These are phyloP conservation scores for Stachybotrys chlorohalonatus DNA, from an alignment of 2,329 filamentous ascomycete genomes.

Conservation along the genomic window DNA sequence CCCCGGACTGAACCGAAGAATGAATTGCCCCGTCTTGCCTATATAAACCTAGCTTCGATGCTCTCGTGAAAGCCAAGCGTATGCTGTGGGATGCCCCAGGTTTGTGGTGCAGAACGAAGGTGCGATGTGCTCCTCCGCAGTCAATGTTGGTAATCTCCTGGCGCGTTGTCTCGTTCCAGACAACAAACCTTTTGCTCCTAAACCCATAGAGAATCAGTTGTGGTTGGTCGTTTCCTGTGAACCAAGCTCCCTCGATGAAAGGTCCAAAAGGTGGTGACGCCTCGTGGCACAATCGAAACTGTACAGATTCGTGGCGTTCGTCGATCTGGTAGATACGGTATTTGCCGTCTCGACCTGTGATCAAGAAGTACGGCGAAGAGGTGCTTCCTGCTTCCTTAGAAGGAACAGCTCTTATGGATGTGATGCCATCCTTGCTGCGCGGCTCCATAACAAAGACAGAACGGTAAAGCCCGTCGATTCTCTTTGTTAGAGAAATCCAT, in stretches of 20 bases:
- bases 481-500: conserved; percentile 27
- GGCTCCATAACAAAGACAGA: conserved; percentile 25
- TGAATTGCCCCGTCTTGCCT: conserved; percentile 27
- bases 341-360: conserved; percentile 68
- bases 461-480: conserved; percentile 15
- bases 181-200: conserved; percentile 65
- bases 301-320: conserved; percentile 6
- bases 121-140: conserved; percentile 78
- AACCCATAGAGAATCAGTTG: conserved; percentile 74
- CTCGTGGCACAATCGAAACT: conserved; percentile 52
- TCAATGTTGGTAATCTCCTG: conserved; percentile 63
- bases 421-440: conserved; percentile 55
- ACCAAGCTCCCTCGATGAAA: conserved; percentile 65
- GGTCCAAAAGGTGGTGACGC: conserved; percentile 62
- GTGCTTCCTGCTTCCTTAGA: conserved; percentile 6
- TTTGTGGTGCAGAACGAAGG: conserved; percentile 46
- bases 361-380: conserved; percentile 45
- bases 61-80: conserved; percentile 67
- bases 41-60: conserved; percentile 42
- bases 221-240: conserved; percentile 29
- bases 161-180: conserved; percentile 68
- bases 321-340: conserved; percentile 54
- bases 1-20: conserved; percentile 54
- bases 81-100: conserved; percentile 21
- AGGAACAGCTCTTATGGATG: conserved; percentile 47